A percentile compares a stretch with the other conserved stretches of the same genome.
Evolutionary conservation across 345 rosid genomes (phyloP).

Genomic region (Camelina sativa): DNA sequence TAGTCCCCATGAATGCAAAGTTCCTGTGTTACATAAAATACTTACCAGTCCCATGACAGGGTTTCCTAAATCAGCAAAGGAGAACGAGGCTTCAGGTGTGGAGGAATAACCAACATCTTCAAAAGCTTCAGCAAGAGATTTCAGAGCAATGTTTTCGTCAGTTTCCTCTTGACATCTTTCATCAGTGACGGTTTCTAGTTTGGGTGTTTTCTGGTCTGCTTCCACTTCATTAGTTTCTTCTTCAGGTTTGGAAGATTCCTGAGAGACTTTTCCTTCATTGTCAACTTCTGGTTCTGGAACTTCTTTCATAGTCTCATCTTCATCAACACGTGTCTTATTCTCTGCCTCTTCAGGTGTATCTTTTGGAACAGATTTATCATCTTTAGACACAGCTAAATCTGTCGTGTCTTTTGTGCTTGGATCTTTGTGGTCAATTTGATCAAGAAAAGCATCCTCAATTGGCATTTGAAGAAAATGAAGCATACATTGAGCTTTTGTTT

Average conservation of each 20-base stretch:
- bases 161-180: constrained; percentile 47
- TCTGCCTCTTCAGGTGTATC: constrained; percentile 62
- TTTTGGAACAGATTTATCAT: constrained; percentile 51
- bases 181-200: constrained; percentile 49
- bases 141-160: constrained; percentile 62
- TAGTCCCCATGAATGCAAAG: neutral
- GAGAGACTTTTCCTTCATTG: constrained; percentile 49
- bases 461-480: constrained; percentile 99
- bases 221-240: constrained; percentile 44
- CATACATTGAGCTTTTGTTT: constrained; percentile 96
- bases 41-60: constrained; percentile 99
- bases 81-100: constrained; percentile 63
- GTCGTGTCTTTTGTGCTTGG: constrained; percentile 55
- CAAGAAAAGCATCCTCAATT: constrained; percentile 81
- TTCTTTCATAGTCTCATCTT: constrained; percentile 58
- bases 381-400: constrained; percentile 43
- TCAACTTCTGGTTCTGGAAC: constrained; percentile 60
- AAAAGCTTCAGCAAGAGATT: constrained; percentile 87
- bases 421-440: constrained; percentile 52
- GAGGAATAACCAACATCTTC: constrained; percentile 75
- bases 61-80: constrained; percentile 94
- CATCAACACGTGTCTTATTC: constrained; percentile 56
- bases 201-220: constrained; percentile 48
- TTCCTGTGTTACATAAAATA: constrained; percentile 20
- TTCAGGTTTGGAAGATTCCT: constrained; percentile 53